Conservation (phyloP, 2,329 filamentous ascomycete species). For the Sclerotinia borealis region DNA sequence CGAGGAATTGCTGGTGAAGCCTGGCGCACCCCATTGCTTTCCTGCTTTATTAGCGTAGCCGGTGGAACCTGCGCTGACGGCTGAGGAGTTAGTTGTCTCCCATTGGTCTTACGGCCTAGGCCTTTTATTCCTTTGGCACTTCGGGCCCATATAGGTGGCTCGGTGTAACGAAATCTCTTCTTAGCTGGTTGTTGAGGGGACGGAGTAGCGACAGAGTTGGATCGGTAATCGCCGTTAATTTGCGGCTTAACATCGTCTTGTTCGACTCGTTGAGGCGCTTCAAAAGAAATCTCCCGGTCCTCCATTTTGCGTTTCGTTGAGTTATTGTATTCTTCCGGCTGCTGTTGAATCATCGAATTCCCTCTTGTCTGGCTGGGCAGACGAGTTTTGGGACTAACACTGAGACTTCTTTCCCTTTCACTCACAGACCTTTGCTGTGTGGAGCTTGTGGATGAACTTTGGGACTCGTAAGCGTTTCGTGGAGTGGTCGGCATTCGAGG, state of each 20-base stretch:
- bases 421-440: conserved; percentile 43
- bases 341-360: conserved; percentile 13
- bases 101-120: conserved; percentile 22
- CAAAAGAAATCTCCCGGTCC: conserved; percentile 23
- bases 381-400: conserved; percentile 73
- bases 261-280: conserved; percentile 18
- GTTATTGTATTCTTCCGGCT: conserved; percentile 22
- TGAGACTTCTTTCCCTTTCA: conserved; percentile 65
- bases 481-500: conserved; percentile 39
- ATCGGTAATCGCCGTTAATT: conserved; percentile 23
- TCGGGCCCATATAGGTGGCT: conserved; percentile 44
- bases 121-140: conserved; percentile 22
- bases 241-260: conserved; percentile 16
- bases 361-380: conserved; percentile 34
- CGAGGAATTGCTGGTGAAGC: conserved; percentile 15
- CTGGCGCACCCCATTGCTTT: conserved; percentile 27
- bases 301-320: conserved; percentile 29
- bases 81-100: conserved; percentile 16
- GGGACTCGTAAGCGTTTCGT: conserved; percentile 40
- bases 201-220: conserved; percentile 13
- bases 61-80: conserved; percentile 12
- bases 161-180: conserved; percentile 45
- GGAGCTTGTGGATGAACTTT: conserved; percentile 39
- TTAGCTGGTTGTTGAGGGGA: conserved; percentile 37
- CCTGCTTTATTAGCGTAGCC: conserved; percentile 19